Percentiles rank a stretch among this genome's conserved stretches.
Conservation (phyloP, 768 basidiomycete genomes). For the Termitomyces sp. region DNA sequence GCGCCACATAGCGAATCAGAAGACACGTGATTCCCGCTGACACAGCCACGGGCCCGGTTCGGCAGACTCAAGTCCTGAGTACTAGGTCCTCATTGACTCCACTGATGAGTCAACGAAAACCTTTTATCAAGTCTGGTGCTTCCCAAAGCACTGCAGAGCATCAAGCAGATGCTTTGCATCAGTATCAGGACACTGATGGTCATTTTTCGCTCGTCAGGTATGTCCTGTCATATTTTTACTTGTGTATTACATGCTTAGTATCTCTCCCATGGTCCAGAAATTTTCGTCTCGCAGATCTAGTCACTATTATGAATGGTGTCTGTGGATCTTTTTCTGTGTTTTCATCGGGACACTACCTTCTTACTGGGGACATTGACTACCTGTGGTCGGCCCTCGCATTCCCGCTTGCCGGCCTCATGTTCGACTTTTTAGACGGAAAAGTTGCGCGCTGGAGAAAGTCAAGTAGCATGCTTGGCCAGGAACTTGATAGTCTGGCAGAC, state of each 20-base stretch:
- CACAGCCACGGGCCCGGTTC: slow-evolving; percentile 1
- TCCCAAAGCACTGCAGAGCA: slow-evolving; percentile 16
- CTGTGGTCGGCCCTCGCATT: slow-evolving; percentile 84
- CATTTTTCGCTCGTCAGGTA: slow-evolving; percentile 98
- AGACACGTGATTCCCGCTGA: slow-evolving; percentile 9
- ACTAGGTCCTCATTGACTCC: slow-evolving; percentile 5
- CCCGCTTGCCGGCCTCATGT: slow-evolving; percentile 91
- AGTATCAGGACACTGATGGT: slow-evolving; percentile 85
- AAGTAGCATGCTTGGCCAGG: slow-evolving; percentile 93
- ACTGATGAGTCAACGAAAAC: slow-evolving; percentile 48
- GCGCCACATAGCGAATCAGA: slow-evolving; percentile 1
- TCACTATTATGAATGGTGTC: slow-evolving; percentile 98
- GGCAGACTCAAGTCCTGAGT: not conserved
- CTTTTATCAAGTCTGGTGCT: slow-evolving; percentile 22
- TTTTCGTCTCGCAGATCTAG: slow-evolving; percentile 95
- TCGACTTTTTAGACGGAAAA: slow-evolving; percentile 97
- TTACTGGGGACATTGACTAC: slow-evolving; percentile 71
- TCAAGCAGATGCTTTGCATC: slow-evolving; percentile 50
- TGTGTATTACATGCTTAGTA: slow-evolving; percentile 11
- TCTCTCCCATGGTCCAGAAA: slow-evolving; percentile 51
- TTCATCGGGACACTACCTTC: slow-evolving; percentile 84
- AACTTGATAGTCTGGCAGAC: slow-evolving; percentile 95
- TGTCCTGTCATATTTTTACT: slow-evolving; percentile 10
- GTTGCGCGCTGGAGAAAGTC: slow-evolving; percentile 97
- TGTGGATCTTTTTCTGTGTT: slow-evolving; percentile 96